Conservation (phyloP, 2,329 filamentous ascomycete genomes). For the Penicillium freii region DNA sequence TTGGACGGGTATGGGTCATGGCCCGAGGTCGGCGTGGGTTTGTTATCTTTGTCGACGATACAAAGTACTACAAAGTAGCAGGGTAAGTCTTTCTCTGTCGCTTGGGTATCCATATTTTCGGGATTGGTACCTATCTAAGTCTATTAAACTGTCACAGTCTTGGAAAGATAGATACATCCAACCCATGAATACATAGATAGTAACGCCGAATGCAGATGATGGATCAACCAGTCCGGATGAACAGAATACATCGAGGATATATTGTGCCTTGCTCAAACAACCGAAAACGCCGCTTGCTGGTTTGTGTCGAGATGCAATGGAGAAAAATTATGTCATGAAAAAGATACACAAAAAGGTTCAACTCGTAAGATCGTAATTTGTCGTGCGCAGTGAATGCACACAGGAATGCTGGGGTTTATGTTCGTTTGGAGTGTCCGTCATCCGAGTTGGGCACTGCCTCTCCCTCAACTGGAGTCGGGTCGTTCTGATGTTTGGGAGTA, state of each 20-base stretch:
- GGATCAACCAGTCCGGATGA: not conserved
- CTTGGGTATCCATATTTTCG: not conserved
- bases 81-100: not conserved
- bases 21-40: too few species aligned
- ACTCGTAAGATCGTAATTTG: constrained; percentile 14
- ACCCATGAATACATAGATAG: not conserved
- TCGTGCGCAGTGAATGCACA: not conserved
- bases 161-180: not conserved
- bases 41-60: not conserved
- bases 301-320: constrained; percentile 9
- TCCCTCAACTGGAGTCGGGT: constrained; percentile 10
- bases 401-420: constrained; percentile 14
- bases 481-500: constrained; percentile 15
- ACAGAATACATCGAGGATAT: not conserved
- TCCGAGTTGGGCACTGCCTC: constrained; percentile 20
- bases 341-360: not conserved
- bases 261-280: not conserved
- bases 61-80: not conserved
- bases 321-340: not conserved
- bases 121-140: not conserved
- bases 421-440: constrained; percentile 28
- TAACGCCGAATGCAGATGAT: not conserved
- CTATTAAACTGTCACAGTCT: not conserved
- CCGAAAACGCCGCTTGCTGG: constrained; percentile 13
- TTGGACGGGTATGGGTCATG: not conserved